These are phyloP conservation scores for Diaporthe australafricana DNA, from an alignment of 2,329 filamentous ascomycete species.

Conservation along the genomic window DNA sequence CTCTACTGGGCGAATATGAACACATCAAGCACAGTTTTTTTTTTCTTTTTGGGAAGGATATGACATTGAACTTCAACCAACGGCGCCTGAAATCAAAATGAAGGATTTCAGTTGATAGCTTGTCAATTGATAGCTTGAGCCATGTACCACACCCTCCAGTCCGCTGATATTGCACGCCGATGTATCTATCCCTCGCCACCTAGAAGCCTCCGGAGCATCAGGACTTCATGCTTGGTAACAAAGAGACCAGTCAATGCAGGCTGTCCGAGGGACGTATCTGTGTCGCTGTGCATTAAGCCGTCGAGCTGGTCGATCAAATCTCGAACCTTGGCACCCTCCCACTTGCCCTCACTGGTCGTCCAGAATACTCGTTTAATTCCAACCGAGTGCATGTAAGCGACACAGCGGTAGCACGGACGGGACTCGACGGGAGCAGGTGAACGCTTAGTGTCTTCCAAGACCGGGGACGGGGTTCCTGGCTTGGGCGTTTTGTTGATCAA, in stretches of 20 bases:
- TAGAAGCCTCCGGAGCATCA: slow-evolving; percentile 53
- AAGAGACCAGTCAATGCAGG: slow-evolving; percentile 51
- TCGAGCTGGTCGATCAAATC: slow-evolving; percentile 60
- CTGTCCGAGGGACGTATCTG: slow-evolving; percentile 13
- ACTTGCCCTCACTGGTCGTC: slow-evolving; percentile 59
- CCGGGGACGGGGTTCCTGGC: not conserved
- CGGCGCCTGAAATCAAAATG: not conserved
- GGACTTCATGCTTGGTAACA: slow-evolving; percentile 64
- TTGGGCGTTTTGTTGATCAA: slow-evolving; percentile 44
- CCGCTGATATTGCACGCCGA: not conserved
- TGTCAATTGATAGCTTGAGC: not conserved
- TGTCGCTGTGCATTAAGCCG: slow-evolving; percentile 40
- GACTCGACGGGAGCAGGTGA: slow-evolving; percentile 47
- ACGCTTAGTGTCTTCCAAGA: not conserved
- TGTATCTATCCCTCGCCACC: slow-evolving; percentile 1
- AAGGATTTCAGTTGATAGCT: not conserved
- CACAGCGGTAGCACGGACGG: slow-evolving; percentile 63
- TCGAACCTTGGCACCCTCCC: slow-evolving; percentile 62
- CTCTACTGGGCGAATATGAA: slow-evolving; percentile 21
- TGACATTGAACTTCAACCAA: not conserved
- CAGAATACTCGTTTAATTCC: slow-evolving; percentile 65
- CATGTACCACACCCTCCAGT: not conserved
- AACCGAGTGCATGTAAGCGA: slow-evolving; percentile 61
- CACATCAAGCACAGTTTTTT: not conserved
- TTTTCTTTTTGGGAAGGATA: not conserved